phyloP scores from a whole-genome alignment of 176 grass and related monocot species.

The Triticum monococcum region DNA sequence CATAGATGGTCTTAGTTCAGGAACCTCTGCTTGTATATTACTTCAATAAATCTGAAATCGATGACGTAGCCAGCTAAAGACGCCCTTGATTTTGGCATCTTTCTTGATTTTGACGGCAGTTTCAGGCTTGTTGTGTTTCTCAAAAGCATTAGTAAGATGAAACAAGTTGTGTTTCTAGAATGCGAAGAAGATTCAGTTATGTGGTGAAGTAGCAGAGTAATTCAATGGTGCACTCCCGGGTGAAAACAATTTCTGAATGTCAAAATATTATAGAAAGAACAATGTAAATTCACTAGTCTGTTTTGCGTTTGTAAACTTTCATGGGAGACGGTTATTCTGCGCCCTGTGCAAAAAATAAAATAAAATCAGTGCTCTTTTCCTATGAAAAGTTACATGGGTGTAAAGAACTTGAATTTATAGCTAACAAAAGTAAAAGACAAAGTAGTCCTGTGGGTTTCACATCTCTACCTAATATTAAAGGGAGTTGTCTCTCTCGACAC shows the following conservation, averaged over 20 bases:
- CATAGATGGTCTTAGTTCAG: constrained; percentile 19
- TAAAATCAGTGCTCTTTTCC: too few species aligned
- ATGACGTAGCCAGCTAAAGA: neutral
- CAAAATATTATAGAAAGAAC: neutral
- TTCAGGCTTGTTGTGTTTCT: neutral
- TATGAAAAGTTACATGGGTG: too few species aligned
- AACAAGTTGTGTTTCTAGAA: neutral
- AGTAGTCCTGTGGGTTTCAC: too few species aligned
- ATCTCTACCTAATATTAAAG: too few species aligned
- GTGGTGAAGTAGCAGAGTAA: neutral
- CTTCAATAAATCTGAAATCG: constrained; percentile 26
- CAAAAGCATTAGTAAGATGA: neutral
- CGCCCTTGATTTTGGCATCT: neutral
- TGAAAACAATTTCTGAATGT: neutral
- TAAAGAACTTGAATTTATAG: too few species aligned
- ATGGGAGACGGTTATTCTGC: too few species aligned
- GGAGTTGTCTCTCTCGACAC: too few species aligned
- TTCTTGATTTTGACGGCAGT: neutral
- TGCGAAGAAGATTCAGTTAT: neutral
- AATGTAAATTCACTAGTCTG: too few species aligned
- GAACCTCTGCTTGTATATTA: neutral
- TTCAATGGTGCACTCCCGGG: neutral
- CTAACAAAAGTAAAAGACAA: too few species aligned
- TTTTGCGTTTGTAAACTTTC: too few species aligned
- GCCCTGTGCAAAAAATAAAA: too few species aligned